Percentiles rank a stretch among this genome's conserved stretches.
Conservation (phyloP, 2,329 filamentous ascomycete species). For the Aspergillus pseudoglaucus region DNA sequence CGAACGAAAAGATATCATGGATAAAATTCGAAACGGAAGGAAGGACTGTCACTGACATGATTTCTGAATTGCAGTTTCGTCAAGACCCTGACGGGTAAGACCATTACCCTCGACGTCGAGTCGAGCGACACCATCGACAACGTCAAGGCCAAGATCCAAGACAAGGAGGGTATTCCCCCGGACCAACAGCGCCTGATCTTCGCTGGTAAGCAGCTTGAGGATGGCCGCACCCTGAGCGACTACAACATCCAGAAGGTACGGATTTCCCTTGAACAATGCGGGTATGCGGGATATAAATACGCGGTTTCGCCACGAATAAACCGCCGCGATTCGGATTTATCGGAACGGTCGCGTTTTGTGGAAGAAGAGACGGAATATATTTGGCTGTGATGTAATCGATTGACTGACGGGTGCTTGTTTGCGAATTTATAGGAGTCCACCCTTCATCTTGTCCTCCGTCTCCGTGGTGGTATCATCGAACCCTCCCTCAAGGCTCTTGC, state of each 20-base stretch:
- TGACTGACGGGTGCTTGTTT: conserved; percentile 26
- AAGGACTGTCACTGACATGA: conserved; percentile 18
- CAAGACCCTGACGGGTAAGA: conserved; percentile 99
- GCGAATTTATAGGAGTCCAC: conserved; percentile 71
- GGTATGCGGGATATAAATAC: not conserved
- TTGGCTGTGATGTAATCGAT: conserved; percentile 1
- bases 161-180: conserved; percentile 97
- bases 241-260: conserved; percentile 99
- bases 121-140: conserved; percentile 99
- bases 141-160: conserved; percentile 99
- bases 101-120: conserved; percentile 99
- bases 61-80: conserved; percentile 67
- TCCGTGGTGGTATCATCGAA: conserved; percentile 99
- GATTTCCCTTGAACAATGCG: conserved; percentile 12
- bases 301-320: not conserved
- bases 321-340: not conserved
- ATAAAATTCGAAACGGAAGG: conserved; percentile 4
- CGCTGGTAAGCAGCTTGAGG: conserved; percentile 97
- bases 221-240: conserved; percentile 91
- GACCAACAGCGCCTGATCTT: conserved; percentile 99
- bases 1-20: conserved; percentile 1
- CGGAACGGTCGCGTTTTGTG: not conserved
- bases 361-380: not conserved
- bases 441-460: conserved; percentile 95
- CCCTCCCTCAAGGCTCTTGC: conserved; percentile 97